Percentiles rank a stretch among this genome's conserved stretches.
These are phyloP conservation scores for Phytophthora fragariaefolia DNA, from an alignment of 352 stramenopile species.

Conservation along the genomic window DNA sequence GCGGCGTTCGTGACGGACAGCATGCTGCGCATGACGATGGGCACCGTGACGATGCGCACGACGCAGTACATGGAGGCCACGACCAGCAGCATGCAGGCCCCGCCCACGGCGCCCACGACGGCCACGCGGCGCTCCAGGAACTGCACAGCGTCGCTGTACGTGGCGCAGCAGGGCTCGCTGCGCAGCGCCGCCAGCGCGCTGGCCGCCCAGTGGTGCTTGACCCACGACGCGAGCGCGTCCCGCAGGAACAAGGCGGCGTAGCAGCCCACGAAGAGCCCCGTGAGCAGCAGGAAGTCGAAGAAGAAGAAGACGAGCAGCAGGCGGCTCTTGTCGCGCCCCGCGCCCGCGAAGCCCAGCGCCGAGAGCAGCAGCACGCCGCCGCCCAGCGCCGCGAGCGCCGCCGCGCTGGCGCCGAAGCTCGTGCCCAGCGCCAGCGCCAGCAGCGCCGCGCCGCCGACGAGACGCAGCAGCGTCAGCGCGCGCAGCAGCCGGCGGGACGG, in stretches of 20 bases:
- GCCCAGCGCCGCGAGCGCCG: constrained; percentile 51
- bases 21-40: constrained; percentile 88
- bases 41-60: constrained; percentile 85
- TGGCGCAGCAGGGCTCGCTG: constrained; percentile 53
- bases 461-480: constrained; percentile 63
- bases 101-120: constrained; percentile 57
- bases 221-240: constrained; percentile 66
- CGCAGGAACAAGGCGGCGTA: constrained; percentile 76
- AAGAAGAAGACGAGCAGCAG: constrained; percentile 83
- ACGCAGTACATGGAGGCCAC: constrained; percentile 79
- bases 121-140: constrained; percentile 60
- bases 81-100: constrained; percentile 53
- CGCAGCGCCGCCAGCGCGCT: constrained; percentile 55
- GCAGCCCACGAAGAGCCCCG: constrained; percentile 63
- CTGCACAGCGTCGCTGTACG: constrained; percentile 55
- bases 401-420: constrained; percentile 59
- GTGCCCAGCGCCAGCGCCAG: constrained; percentile 55
- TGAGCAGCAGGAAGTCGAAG: constrained; percentile 69
- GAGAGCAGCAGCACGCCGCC: constrained; percentile 59
- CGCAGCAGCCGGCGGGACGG: constrained; percentile 68
- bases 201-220: constrained; percentile 79
- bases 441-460: constrained; percentile 54
- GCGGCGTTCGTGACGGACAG: constrained; percentile 77
- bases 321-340: constrained; percentile 66
- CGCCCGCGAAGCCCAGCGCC: constrained; percentile 66